Evolutionary conservation across 2,329 filamentous ascomycete genomes (phyloP).

Genomic region (Trichoderma endophyticum): DNA sequence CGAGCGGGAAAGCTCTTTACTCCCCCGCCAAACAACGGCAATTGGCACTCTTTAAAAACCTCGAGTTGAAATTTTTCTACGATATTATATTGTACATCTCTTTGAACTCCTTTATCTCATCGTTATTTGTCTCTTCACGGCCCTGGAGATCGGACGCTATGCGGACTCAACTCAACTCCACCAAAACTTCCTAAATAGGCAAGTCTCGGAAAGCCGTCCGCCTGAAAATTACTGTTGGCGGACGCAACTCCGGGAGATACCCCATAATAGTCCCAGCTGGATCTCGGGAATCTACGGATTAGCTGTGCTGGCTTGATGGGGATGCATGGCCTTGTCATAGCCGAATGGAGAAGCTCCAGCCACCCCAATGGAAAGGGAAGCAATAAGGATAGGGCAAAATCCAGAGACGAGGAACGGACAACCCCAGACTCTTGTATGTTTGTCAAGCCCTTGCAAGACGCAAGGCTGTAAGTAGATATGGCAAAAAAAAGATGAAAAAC

Average conservation of each 20-base stretch:
- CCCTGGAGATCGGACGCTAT: neutral
- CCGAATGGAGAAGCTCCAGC: neutral
- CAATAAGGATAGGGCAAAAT: neutral
- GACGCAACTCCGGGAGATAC: neutral
- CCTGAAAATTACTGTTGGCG: neutral
- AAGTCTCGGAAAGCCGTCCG: neutral
- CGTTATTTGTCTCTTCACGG: no score
- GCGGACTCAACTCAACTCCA: neutral
- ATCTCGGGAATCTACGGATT: neutral
- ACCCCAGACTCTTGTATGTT: neutral
- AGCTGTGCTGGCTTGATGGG: neutral
- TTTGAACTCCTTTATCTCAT: neutral
- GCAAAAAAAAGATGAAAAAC: neutral
- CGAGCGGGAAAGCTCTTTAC: accelerated
- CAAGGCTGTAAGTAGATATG: neutral
- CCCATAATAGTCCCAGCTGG: neutral
- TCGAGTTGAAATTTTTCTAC: no score
- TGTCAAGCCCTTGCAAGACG: neutral
- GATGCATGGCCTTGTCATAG: neutral
- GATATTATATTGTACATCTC: neutral
- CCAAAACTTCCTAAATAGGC: neutral
- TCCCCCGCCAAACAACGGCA: no score
- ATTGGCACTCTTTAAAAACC: no score
- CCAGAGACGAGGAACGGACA: neutral
- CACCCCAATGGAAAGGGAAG: neutral